Conservation (phyloP, 805 yeast genomes). For the Candida railenensis region DNA sequence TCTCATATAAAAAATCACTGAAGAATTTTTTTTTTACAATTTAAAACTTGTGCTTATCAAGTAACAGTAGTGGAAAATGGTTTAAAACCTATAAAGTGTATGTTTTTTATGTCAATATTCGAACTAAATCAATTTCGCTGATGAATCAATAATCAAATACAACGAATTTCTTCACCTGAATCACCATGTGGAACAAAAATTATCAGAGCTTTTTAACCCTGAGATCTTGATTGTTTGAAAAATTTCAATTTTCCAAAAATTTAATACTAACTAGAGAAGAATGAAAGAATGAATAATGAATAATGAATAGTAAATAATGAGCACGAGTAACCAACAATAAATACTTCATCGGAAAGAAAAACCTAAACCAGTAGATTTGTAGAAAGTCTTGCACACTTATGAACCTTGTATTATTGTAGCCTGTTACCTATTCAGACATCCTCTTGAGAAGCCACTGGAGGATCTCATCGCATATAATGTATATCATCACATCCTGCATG, state of each 20-base stretch:
- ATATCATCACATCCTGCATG: no score
- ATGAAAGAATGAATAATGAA: conserved; percentile 3
- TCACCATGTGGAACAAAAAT: conserved; percentile 52
- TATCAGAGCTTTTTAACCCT: conserved; percentile 75
- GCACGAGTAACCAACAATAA: no score
- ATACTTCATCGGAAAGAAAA: background rate
- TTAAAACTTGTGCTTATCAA: no score
- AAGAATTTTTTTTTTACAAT: background rate
- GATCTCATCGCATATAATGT: no score
- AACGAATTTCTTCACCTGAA: conserved; percentile 76
- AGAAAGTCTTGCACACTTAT: no score
- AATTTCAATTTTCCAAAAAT: background rate
- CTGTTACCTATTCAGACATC: no score
- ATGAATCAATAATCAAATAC: conserved; percentile 32
- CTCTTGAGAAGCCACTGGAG: no score
- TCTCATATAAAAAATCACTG: background rate
- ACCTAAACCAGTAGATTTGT: no score
- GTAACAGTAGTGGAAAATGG: no score
- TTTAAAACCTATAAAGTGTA: no score
- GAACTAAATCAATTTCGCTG: conserved; percentile 16
- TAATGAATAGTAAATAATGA: no score
- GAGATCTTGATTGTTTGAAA: conserved; percentile 24
- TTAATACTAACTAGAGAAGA: conserved; percentile 8
- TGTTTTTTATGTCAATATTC: background rate
- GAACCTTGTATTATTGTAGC: no score